Evolutionary conservation across 2,329 filamentous ascomycete genomes (phyloP).

Genomic region (Emergomyces africanus): DNA sequence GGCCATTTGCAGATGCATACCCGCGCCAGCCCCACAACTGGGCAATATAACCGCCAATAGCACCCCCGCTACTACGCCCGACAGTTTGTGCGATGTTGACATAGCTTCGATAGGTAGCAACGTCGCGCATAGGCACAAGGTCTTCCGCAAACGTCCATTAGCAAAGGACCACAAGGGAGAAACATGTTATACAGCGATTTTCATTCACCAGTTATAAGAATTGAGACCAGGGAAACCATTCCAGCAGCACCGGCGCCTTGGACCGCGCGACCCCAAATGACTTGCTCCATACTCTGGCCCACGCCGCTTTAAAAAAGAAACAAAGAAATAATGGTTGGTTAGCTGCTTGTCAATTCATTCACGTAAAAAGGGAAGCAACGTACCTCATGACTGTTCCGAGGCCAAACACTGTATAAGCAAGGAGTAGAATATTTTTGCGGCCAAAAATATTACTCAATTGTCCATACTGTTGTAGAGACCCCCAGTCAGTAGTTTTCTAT

Average conservation of each 20-base stretch:
- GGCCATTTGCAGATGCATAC: conserved; percentile 29
- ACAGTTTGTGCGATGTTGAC: conserved; percentile 40
- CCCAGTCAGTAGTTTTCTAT: background rate
- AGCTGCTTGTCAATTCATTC: no score
- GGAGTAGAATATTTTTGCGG: conserved; percentile 25
- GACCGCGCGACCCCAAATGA: conserved; percentile 16
- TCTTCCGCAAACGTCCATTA: no score
- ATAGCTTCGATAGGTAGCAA: conserved; percentile 36
- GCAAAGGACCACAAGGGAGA: no score
- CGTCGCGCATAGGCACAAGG: no score
- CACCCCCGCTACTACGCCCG: conserved; percentile 39
- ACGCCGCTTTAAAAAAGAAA: no score
- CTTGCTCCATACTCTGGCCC: no score
- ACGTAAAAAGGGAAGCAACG: no score
- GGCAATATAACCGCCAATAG: conserved; percentile 47
- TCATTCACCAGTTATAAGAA: conserved; percentile 34
- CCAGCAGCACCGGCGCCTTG: conserved; percentile 33
- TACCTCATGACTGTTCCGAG: conserved; percentile 12
- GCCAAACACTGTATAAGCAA: conserved; percentile 29
- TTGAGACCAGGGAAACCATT: conserved; percentile 32
- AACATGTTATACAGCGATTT: conserved; percentile 21
- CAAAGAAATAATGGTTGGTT: no score
- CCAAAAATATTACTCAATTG: conserved; percentile 36
- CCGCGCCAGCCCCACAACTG: conserved; percentile 55
- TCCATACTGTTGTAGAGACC: conserved; percentile 19